phyloP scores from a whole-genome alignment of 73 alveolate species.

The Tetrahymena thermophila region DNA sequence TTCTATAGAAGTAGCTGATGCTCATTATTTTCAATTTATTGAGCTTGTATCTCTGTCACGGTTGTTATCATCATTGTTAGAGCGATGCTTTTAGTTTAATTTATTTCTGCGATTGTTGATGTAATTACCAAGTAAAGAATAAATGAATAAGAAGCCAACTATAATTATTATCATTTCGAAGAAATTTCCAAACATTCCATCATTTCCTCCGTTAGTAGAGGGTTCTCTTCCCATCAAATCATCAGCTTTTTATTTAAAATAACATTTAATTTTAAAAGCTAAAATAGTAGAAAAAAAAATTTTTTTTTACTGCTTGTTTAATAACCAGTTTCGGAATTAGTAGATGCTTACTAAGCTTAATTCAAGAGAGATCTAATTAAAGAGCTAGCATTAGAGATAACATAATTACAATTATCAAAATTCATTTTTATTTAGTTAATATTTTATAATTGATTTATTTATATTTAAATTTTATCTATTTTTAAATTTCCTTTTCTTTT shows the following conservation, averaged over 20 bases:
- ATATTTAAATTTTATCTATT: background rate
- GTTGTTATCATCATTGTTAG: background rate
- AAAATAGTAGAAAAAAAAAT: background rate
- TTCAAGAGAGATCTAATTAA: background rate
- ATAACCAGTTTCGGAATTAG: background rate
- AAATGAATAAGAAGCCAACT: background rate
- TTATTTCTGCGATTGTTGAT: background rate
- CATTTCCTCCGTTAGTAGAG: background rate
- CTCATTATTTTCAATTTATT: background rate
- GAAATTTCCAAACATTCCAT: background rate
- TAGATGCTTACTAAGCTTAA: background rate
- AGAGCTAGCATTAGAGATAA: background rate
- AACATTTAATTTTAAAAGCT: background rate
- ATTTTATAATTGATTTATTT: background rate
- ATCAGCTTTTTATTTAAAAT: background rate
- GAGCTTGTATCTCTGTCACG: background rate
- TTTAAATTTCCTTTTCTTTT: background rate
- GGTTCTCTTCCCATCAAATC: background rate
- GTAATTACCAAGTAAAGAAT: background rate
- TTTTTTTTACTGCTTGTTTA: background rate
- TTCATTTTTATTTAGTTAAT: background rate
- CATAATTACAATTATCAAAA: background rate
- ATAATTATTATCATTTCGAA: background rate
- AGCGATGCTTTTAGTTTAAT: background rate
- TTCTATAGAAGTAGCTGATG: background rate